These are phyloP conservation scores for Eimeria zaria DNA, from an alignment of 169 alveolate genomes.

Conservation along the genomic window DNA sequence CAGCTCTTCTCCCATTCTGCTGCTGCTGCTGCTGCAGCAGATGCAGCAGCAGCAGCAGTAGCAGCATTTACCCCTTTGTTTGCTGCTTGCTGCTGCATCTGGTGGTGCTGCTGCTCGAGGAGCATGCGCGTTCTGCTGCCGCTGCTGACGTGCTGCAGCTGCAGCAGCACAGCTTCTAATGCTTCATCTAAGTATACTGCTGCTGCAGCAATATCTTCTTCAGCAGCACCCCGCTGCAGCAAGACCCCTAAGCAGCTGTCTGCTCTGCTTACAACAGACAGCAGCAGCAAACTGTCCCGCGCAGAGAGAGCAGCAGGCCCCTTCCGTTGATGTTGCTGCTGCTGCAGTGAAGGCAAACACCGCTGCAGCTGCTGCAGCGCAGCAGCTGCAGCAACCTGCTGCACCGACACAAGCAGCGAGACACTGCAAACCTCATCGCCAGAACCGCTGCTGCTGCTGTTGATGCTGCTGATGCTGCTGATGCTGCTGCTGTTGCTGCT, in stretches of 20 bases:
- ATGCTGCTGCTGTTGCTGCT: slow-evolving; percentile 37
- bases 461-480: slow-evolving; percentile 11
- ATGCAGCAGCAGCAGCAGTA: too few relatives aligned
- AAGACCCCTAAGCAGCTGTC: neutral
- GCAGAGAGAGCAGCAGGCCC: slow-evolving; percentile 44
- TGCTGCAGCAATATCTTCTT: neutral
- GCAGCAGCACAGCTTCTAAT: slow-evolving; percentile 10
- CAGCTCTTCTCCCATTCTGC: slow-evolving; percentile 63
- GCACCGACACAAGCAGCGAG: slow-evolving; percentile 17
- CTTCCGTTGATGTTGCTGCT: slow-evolving; percentile 61
- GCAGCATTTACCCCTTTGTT: neutral
- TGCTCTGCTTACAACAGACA: slow-evolving; percentile 40
- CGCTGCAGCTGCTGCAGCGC: slow-evolving; percentile 78
- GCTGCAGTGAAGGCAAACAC: slow-evolving; percentile 28
- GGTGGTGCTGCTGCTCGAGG: slow-evolving; percentile 15
- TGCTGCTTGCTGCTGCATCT: neutral
- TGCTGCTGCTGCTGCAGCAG: slow-evolving; percentile 64
- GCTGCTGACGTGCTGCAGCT: slow-evolving; percentile 57
- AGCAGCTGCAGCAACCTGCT: slow-evolving; percentile 43
- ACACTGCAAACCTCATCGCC: neutral
- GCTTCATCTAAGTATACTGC: neutral
- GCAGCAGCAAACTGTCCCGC: slow-evolving; percentile 2
- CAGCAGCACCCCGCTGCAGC: neutral
- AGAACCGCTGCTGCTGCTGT: too few relatives aligned
- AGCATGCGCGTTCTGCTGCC: slow-evolving; percentile 1